phyloP scores from a whole-genome alignment of 495 filamentous ascomycete genomes.

The Neurospora tetraspora region DNA sequence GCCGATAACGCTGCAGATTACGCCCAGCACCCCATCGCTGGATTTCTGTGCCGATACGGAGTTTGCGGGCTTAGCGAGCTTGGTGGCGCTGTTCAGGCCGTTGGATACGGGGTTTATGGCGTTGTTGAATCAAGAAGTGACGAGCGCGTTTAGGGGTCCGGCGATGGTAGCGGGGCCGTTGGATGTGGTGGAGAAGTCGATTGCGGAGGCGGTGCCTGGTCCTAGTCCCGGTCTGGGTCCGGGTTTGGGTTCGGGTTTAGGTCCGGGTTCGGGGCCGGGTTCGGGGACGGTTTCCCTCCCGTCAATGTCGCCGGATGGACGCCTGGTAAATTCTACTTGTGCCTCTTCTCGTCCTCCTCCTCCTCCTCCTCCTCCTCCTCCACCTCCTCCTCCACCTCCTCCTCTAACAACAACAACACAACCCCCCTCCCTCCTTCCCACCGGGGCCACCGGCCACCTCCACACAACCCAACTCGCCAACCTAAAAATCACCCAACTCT shows the following conservation, averaged over 20 bases:
- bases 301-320: neutral
- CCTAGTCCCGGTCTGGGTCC: neutral
- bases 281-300: neutral
- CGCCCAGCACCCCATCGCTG: constrained; percentile 16
- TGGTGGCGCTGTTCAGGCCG: constrained; percentile 54
- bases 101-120: constrained; percentile 56
- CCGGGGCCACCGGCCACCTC: constrained; percentile 30
- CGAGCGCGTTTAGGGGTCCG: constrained; percentile 6
- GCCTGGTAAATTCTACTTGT: constrained; percentile 38
- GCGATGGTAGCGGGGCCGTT: constrained; percentile 32
- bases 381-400: too few relatives aligned
- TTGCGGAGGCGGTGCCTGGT: constrained; percentile 35
- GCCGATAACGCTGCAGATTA: constrained; percentile 52
- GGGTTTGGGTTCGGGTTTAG: neutral
- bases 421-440: neutral
- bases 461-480: constrained; percentile 64
- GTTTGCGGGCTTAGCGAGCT: constrained; percentile 47
- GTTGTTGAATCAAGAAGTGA: constrained; percentile 51
- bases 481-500: constrained; percentile 61
- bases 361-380: too few relatives aligned
- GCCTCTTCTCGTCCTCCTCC: too few relatives aligned
- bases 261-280: neutral
- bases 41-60: constrained; percentile 29
- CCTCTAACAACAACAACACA: neutral
- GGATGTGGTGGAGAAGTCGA: constrained; percentile 41